A percentile compares a stretch with the other conserved stretches of the same genome.
Evolutionary conservation across 176 grass and related monocot species (phyloP).

Genomic region (Carex parvula): DNA sequence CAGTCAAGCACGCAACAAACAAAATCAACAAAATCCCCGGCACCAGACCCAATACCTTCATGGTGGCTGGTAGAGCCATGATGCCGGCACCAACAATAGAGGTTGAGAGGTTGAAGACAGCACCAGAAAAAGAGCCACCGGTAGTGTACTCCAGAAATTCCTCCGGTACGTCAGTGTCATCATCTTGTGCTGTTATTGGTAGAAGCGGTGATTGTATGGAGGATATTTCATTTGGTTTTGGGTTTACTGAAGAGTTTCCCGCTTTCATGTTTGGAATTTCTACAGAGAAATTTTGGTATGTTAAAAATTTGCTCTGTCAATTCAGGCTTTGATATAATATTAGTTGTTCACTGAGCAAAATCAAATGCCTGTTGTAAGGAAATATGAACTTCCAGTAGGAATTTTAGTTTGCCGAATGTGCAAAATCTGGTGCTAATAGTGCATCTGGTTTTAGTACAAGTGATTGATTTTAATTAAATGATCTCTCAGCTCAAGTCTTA

Average conservation of each 20-base stretch:
- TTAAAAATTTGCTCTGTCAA: not conserved
- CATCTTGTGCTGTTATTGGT: constrained; percentile 32
- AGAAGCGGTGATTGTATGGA: constrained; percentile 33
- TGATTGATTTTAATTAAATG: not conserved
- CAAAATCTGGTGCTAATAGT: too few relatives aligned
- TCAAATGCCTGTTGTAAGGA: not conserved
- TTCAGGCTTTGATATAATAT: not conserved
- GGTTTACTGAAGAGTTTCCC: not conserved
- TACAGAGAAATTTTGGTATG: not conserved
- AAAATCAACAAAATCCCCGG: constrained; percentile 75
- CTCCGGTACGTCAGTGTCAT: not conserved
- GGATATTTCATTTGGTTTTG: not conserved
- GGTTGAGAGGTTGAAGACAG: constrained; percentile 83
- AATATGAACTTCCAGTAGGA: not conserved
- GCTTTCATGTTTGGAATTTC: constrained; percentile 12
- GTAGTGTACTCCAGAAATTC: constrained; percentile 28
- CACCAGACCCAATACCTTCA: constrained; percentile 80
- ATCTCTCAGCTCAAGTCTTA: not conserved
- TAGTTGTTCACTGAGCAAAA: not conserved
- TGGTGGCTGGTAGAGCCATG: constrained; percentile 75
- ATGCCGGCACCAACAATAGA: constrained; percentile 84
- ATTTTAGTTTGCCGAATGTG: not conserved
- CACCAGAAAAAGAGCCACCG: constrained; percentile 68
- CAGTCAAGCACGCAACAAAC: constrained; percentile 57
- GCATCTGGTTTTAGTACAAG: not conserved